Evolutionary conservation across 352 stramenopile species (phyloP).

Genomic region (Thalassiosira mediterranea): DNA sequence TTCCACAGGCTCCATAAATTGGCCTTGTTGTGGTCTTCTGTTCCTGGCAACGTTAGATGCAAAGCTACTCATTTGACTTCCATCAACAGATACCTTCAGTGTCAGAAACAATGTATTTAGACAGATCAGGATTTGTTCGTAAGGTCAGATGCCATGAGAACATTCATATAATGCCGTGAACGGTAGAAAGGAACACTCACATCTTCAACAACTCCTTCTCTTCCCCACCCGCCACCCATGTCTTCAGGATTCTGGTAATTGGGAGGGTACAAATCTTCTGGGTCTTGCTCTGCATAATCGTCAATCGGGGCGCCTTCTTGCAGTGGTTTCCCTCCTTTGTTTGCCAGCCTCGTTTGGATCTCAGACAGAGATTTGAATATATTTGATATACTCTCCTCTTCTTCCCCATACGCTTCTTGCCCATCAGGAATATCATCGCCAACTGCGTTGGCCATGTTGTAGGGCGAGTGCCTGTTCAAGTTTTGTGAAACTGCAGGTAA

Average conservation of each 20-base stretch:
- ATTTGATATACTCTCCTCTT: constrained; percentile 53
- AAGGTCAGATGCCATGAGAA: not conserved
- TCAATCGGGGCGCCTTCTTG: constrained; percentile 5
- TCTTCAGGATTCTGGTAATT: not conserved
- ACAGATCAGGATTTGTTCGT: not conserved
- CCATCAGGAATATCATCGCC: not conserved
- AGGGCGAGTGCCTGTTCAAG: no score
- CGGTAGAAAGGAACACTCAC: constrained; percentile 9
- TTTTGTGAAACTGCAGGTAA: no score
- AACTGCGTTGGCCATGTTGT: not conserved
- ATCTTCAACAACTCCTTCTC: constrained; percentile 52
- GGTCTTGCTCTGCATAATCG: constrained; percentile 1
- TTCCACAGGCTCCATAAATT: constrained; percentile 52
- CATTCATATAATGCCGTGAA: not conserved
- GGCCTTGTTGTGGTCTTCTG: constrained; percentile 24
- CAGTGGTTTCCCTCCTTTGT: constrained; percentile 36
- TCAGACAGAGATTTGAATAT: constrained; percentile 62
- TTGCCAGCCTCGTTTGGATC: constrained; percentile 55
- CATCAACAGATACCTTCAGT: constrained; percentile 31
- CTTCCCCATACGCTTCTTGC: constrained; percentile 28
- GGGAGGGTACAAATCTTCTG: not conserved
- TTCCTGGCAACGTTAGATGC: constrained; percentile 28
- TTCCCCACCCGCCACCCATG: constrained; percentile 14
- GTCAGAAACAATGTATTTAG: not conserved
- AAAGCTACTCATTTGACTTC: constrained; percentile 38